Conservation (phyloP, 345 rosid species). For the Iberis pinnata region DNA sequence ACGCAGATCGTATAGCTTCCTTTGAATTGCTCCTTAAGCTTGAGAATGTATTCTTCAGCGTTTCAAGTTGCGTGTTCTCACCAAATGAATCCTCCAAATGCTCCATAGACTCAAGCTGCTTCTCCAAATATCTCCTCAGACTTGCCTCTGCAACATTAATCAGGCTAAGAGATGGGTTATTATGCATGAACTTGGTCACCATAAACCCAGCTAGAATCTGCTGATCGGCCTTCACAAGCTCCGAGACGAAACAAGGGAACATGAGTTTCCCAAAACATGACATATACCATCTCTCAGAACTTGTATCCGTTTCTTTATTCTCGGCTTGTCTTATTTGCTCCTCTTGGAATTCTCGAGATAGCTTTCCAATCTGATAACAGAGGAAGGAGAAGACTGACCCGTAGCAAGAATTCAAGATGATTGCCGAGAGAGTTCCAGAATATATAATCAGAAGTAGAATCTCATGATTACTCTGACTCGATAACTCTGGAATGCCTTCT, state of each 20-base stretch:
- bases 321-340: conserved; percentile 24
- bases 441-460: conserved; percentile 51
- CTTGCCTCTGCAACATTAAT: conserved; percentile 62
- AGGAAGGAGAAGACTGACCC: conserved; percentile 55
- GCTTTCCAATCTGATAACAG: conserved; percentile 62
- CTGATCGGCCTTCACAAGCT: conserved; percentile 68
- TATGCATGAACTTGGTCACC: conserved; percentile 74
- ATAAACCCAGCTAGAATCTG: conserved; percentile 70
- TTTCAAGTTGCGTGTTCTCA: conserved; percentile 26
- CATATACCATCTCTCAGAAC: conserved; percentile 18
- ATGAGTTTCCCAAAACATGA: conserved; percentile 47
- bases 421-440: conserved; percentile 49
- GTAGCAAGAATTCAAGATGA: conserved; percentile 39
- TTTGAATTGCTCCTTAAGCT: conserved; percentile 39
- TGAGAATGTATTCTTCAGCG: conserved; percentile 41
- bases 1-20: conserved; percentile 45
- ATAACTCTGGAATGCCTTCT: conserved; percentile 43
- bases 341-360: conserved; percentile 64
- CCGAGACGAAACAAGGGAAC: conserved; percentile 61
- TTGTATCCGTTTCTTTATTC: conserved; percentile 23
- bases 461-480: conserved; percentile 41
- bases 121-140: conserved; percentile 54
- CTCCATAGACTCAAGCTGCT: conserved; percentile 40
- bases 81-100: conserved; percentile 22
- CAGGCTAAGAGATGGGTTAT: conserved; percentile 54